phyloP scores from a whole-genome alignment of 768 basidiomycete species.

The Megacollybia marginata region DNA sequence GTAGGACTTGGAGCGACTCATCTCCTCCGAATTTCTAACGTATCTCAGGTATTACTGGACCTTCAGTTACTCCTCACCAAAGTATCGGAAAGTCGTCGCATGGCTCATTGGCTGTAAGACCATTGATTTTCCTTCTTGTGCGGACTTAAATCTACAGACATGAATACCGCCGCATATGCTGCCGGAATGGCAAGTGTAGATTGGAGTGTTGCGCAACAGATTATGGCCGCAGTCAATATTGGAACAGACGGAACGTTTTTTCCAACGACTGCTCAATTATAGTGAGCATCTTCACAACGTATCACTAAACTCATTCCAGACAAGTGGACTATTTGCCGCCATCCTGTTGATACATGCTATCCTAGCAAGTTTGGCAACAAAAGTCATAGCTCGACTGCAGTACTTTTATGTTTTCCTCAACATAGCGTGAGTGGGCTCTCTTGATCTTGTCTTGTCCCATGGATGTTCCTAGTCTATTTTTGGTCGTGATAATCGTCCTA shows the following conservation, averaged over 20 bases:
- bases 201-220: constrained; percentile 43
- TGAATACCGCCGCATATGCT: constrained; percentile 47
- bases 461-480: not conserved
- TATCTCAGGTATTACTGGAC: constrained; percentile 47
- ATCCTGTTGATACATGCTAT: constrained; percentile 45
- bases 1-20: not conserved
- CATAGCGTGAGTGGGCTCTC: constrained; percentile 36
- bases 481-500: constrained; percentile 28
- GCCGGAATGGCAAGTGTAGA: constrained; percentile 31
- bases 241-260: constrained; percentile 16
- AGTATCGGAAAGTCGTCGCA: constrained; percentile 46
- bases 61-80: constrained; percentile 39
- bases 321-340: constrained; percentile 43
- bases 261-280: constrained; percentile 17
- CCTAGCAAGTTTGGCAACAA: constrained; percentile 62
- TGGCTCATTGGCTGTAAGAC: constrained; percentile 58
- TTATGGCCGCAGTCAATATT: constrained; percentile 35
- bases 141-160: constrained; percentile 23
- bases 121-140: not conserved
- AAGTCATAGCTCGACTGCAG: constrained; percentile 61
- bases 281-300: constrained; percentile 10
- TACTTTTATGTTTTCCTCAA: constrained; percentile 64
- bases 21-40: too few species aligned
- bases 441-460: not conserved
- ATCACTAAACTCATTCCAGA: not conserved